phyloP scores from a whole-genome alignment of 495 filamentous ascomycete species.

The Amniculicola lignicola region DNA sequence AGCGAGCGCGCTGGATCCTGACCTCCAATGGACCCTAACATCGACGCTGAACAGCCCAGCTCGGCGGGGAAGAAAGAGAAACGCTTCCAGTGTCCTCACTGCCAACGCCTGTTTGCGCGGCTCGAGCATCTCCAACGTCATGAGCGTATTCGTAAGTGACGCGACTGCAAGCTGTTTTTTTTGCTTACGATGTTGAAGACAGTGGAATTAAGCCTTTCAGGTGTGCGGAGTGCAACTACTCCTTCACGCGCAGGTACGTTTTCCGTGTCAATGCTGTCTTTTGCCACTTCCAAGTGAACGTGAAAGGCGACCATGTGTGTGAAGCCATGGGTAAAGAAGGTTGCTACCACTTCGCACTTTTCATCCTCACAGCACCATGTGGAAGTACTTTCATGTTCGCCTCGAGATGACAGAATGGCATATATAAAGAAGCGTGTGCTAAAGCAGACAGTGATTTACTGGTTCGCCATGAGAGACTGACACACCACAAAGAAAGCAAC shows the following conservation, averaged over 20 bases:
- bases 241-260: constrained; percentile 56
- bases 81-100: constrained; percentile 29
- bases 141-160: constrained; percentile 49
- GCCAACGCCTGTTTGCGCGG: constrained; percentile 51
- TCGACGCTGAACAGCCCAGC: background rate
- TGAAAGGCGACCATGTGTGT: background rate
- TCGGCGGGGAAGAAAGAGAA: constrained; percentile 29
- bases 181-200: constrained; percentile 31
- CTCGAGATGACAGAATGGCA: no score
- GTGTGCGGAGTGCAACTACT: constrained; percentile 53
- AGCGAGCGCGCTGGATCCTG: background rate
- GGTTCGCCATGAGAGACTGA: constrained; percentile 26
- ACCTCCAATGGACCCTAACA: constrained; percentile 17
- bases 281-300: no score
- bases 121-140: constrained; percentile 61
- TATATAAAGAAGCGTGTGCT: constrained; percentile 29
- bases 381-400: no score
- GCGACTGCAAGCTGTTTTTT: background rate
- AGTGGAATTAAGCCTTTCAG: constrained; percentile 60
- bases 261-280: no score
- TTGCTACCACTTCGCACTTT: no score
- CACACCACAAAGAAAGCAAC: constrained; percentile 16
- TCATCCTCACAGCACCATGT: no score
- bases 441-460: constrained; percentile 18
- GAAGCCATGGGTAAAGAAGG: no score